A percentile compares a stretch with the other conserved stretches of the same genome.
phyloP scores from a whole-genome alignment of 192 early-diverging fungal genomes.

The Phycomyces blakesleeanus region DNA sequence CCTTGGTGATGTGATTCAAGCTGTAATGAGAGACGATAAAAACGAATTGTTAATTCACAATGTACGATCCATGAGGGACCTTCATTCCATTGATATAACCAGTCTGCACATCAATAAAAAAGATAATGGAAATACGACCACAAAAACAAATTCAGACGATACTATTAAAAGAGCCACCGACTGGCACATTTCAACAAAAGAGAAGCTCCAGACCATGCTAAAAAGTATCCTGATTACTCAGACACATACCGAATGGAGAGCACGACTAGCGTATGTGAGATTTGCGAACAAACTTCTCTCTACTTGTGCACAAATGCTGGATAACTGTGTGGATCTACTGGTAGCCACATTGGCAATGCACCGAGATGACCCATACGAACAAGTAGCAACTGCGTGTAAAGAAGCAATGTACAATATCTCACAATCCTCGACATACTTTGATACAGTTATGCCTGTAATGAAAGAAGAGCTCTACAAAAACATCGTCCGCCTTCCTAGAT shows the following conservation, averaged over 20 bases:
- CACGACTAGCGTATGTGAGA: constrained; percentile 34
- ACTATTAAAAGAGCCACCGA: constrained; percentile 13
- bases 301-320: constrained; percentile 30
- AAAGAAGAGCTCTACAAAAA: constrained; percentile 35
- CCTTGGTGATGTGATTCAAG: constrained; percentile 23
- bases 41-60: constrained; percentile 7
- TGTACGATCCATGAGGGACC: constrained; percentile 6
- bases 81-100: background rate
- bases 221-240: constrained; percentile 27
- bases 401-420: constrained; percentile 18
- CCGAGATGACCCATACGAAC: constrained; percentile 32
- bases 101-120: background rate
- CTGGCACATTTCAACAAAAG: constrained; percentile 30
- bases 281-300: constrained; percentile 32
- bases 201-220: constrained; percentile 23
- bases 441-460: constrained; percentile 27
- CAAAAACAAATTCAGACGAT: background rate
- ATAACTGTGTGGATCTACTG: constrained; percentile 25
- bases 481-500: constrained; percentile 32
- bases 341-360: constrained; percentile 37
- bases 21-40: constrained; percentile 29
- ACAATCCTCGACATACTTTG: constrained; percentile 1
- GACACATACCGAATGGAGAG: constrained; percentile 31
- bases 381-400: constrained; percentile 24
- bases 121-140: background rate